Evolutionary conservation across 371 early-diverging fungal genomes (phyloP), one percentile per base, ranked within the genome.

Genomic region (Capillidium heterosporum): DNA sequence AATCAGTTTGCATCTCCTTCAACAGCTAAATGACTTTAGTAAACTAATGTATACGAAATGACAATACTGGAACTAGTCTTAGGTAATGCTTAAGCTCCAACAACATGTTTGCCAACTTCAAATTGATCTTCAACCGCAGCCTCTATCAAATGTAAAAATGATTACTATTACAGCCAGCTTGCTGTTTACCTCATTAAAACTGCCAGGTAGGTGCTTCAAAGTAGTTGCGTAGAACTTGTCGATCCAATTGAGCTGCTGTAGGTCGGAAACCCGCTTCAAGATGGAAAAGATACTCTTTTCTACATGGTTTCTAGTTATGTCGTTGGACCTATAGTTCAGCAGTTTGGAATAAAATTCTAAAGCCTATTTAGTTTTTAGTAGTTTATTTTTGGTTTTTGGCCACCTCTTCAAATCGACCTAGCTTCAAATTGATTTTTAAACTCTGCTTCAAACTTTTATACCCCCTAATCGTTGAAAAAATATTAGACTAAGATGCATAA

Each of bases 211-310:
- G 2, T 83, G 69, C 15, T 67, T 71, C 52, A 93, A 60, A 1
- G 94, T 91, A 17, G 77, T 75, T 32, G 82, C 68, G 68, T 92
- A 92, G 53, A 92, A 87, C 56, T 73, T 69, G 58, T 89, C 89
- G 76, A 91, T 77, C 59, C 89, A 85, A 1, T 60, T 63, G 74
- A 83, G 77, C 48, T 89, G 83, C 26, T 77, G 73, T 23, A 83
- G 71, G 8, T 74, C 65, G 2, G 91, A 83, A 15, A 90, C 81
- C 52, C 74, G 80, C 61, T 96, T 95, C 28, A 96, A 69, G 57
- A 91, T 86, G 60, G 85, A 89, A 76, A 92, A 92, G 73, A 96
- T 91, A 62, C 84, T 83, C 72, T 94, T 96, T 64, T 96, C 97
- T 64, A 87, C 82, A 59, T 92, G 86, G 70, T 91, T 93, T 55